Base-by-base conservation (phyloP, 2,329 filamentous ascomycete genomes). In the Huntiella savannae region DNA sequence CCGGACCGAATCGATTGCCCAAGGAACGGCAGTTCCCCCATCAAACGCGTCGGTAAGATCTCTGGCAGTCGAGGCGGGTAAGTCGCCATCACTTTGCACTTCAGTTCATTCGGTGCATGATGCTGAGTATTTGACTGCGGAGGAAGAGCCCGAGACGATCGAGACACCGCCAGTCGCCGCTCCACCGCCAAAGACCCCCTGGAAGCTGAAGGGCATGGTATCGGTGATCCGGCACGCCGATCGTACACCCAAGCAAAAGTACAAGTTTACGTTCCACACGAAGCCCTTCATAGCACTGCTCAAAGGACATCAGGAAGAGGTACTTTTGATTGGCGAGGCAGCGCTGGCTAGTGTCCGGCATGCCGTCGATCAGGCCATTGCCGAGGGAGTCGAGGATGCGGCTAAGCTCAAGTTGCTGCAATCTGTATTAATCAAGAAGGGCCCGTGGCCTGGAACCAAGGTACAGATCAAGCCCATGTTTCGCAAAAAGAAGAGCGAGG, bases 401-500 rank as follows among this genome's bases (percentile, higher is more conserved):
- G 76, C 74, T 43, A 98, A 98, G 62, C 75, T 98, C n/a, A 79
- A 76, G 52, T 69, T 84, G 37, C 69, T 98, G 43, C 79, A 82
- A 49, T 88, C 88, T 52, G 88, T 92, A 4, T 66, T 98, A 5
- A 77, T 84, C 37, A 92, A 91, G 63, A 98, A 98, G 61, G 86
- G 87, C 1, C 78, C 77, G 15, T 95, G 88, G 82, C 79, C 86
- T 3, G 91, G 91, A 0, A 98, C 91, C 1, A 98, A 98, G 60
- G 86, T 98, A 2, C 91, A 98, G 62, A 96, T 98, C 59, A 98
- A 98, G 62, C 91, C 91, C 7, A 94, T 98, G 86, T 98, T 98
- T 62, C 78, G 87, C 44, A 94, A 88, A 64, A 79, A 85, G 56
- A 84, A 77, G 56, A 73, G 77, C 2, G 74, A 82, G 43, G 74